Evolutionary conservation across 2,329 filamentous ascomycete genomes (phyloP), one percentile per base, ranked within the genome.

Genomic region (Microsporum canis): DNA sequence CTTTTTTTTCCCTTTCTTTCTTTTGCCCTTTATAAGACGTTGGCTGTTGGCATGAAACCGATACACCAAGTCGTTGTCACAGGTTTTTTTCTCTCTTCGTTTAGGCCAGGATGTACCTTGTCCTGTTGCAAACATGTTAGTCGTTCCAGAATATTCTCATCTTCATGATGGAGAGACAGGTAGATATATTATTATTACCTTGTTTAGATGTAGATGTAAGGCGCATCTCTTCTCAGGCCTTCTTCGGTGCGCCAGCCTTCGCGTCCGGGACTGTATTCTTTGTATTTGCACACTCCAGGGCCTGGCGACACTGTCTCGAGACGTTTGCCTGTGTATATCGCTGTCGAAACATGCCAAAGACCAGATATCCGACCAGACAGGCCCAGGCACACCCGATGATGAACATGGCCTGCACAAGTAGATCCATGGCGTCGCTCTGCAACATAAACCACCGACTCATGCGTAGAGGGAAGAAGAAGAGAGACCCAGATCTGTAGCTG

Each of bases 291-390:
- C 39, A 57, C 36, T 57, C 55, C n/a, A 57, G 34, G n/a, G 55
- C 55, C 55, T 57, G 34, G 39, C 39, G 55, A 31, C 39, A 41
- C 39, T 41, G 55, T n/a, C 17, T 57, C 55, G 55, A 41, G 17
- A 57, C 55, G 36, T 49, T 59, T 49, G 57, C 57, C 43, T 58
- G 60, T 3, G 60, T 62, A 31, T 62, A 66, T 31, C 63, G 61
- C 57, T 65, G 64, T n/a, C 63, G 63, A 47, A 58, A 64, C 61
- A 66, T 65, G 10, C 63, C 60, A 2, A 66, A 58, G 34, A 66
- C 64, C n/a, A 66, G 63, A 58, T 63, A 66, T 23, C 60, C 61
- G 59, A 66, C 63, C 39, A 66, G 64, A 36, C 61, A 62, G 27
- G 60, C 60, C 64, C 64, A 66, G 23, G 63, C 61, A 10, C 58